phyloP scores from a whole-genome alignment of 2,329 filamentous ascomycete genomes.

The Venturia carpophila region DNA sequence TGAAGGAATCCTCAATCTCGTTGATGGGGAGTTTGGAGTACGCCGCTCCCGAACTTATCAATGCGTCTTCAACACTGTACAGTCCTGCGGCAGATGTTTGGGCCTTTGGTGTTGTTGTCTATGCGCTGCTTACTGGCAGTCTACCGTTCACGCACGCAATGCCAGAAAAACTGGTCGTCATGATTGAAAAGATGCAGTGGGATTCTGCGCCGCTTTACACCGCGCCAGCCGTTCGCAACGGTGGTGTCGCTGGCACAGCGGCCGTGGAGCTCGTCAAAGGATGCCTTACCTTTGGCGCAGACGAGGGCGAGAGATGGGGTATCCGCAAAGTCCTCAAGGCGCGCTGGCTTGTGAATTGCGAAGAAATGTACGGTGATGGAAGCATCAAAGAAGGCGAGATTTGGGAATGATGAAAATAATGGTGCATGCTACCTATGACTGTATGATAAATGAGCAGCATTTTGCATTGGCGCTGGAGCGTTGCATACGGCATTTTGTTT shows the following conservation, averaged over 20 bases:
- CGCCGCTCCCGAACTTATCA: constrained; percentile 43
- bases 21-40: constrained; percentile 52
- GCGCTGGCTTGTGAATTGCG: constrained; percentile 12
- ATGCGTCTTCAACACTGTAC: constrained; percentile 34
- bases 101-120: constrained; percentile 59
- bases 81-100: constrained; percentile 56
- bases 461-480: background rate
- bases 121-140: constrained; percentile 51
- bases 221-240: constrained; percentile 31
- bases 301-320: constrained; percentile 36
- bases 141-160: constrained; percentile 56
- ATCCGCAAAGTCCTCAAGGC: constrained; percentile 3
- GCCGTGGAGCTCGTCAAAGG: constrained; percentile 46
- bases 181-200: constrained; percentile 55
- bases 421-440: background rate
- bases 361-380: constrained; percentile 15
- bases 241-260: constrained; percentile 29
- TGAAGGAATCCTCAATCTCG: constrained; percentile 4
- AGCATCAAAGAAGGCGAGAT: constrained; percentile 15
- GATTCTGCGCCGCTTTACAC: constrained; percentile 43
- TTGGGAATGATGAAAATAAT: constrained; percentile 5
- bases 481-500: background rate
- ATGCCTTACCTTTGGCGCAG: constrained; percentile 50
- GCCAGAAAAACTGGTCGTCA: constrained; percentile 49
- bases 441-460: background rate